Evolutionary conservation across 306 rosid species (phyloP).

Genomic region (Arachis stenosperma): DNA sequence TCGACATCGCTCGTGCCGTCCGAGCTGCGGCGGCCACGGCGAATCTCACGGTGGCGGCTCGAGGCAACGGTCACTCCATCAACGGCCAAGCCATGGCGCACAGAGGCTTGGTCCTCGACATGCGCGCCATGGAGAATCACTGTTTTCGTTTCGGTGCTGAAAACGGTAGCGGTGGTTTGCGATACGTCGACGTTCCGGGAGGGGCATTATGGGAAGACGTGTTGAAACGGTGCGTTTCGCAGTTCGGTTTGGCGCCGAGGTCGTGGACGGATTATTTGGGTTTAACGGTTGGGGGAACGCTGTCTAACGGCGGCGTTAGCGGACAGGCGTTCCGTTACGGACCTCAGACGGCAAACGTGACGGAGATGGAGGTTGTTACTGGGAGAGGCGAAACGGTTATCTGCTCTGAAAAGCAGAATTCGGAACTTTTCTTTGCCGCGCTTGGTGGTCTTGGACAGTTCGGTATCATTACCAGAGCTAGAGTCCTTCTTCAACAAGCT

Average conservation of each 20-base stretch:
- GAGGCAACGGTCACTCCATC: constrained; percentile 97
- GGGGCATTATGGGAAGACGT: constrained; percentile 99
- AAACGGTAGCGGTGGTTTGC: background rate
- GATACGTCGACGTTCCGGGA: constrained; percentile 76
- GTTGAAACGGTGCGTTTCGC: constrained; percentile 61
- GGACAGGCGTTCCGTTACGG: constrained; percentile 95
- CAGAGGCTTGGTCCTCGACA: constrained; percentile 79
- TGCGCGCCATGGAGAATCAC: constrained; percentile 66
- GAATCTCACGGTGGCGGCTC: constrained; percentile 77
- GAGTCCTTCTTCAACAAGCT: constrained; percentile 69
- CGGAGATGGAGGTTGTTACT: constrained; percentile 82
- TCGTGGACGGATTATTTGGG: constrained; percentile 95
- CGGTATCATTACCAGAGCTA: constrained; percentile 84
- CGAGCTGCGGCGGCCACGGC: constrained; percentile 48
- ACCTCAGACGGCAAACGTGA: constrained; percentile 85
- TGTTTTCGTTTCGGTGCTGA: background rate
- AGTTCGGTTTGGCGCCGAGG: constrained; percentile 64
- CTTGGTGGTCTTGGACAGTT: constrained; percentile 98
- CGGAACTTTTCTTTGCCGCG: constrained; percentile 68
- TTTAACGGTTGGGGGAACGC: constrained; percentile 90
- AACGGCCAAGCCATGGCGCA: constrained; percentile 98
- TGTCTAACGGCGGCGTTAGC: constrained; percentile 95
- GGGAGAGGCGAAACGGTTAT: constrained; percentile 75
- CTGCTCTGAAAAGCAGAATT: constrained; percentile 70
- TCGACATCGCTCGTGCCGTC: constrained; percentile 58